These are phyloP conservation scores for Yamadazyma membranifaciens DNA, from an alignment of 1,139 yeast species.

Conservation along the genomic window DNA sequence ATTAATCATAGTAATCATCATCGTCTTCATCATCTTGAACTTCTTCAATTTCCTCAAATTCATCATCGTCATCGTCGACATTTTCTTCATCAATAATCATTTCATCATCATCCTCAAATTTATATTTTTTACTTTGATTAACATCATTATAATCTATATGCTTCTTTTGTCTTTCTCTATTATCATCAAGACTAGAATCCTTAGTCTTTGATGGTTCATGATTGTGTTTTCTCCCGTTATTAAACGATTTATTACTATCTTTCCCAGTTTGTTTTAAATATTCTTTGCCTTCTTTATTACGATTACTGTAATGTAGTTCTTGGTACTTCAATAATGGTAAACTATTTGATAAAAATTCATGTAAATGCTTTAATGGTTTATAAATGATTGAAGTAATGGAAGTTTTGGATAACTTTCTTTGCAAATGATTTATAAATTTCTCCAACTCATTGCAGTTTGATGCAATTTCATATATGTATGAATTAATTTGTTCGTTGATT, in stretches of 20 bases:
- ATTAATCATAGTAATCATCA: slow-evolving; percentile 8
- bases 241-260: background rate
- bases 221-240: too few relatives aligned
- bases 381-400: slow-evolving; percentile 24
- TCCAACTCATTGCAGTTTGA: slow-evolving; percentile 29
- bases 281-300: too few relatives aligned
- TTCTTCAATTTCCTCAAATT: slow-evolving; percentile 2
- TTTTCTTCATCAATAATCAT: slow-evolving; percentile 2
- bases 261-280: too few relatives aligned
- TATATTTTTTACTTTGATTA: background rate
- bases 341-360: slow-evolving; percentile 23
- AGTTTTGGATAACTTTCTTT: slow-evolving; percentile 10
- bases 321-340: slow-evolving; percentile 20
- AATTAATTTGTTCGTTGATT: slow-evolving; percentile 11
- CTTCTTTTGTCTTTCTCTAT: background rate
- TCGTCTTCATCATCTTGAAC: slow-evolving; percentile 6
- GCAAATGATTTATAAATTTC: slow-evolving; percentile 29
- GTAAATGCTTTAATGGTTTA: slow-evolving; percentile 26
- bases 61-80: slow-evolving; percentile 6
- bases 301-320: slow-evolving; percentile 3
- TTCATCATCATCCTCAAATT: slow-evolving; percentile 6
- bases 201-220: background rate
- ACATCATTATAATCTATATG: background rate
- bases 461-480: slow-evolving; percentile 48
- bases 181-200: background rate